Conservation (phyloP, 2,329 filamentous ascomycete species). For the Beauveria asiatica region DNA sequence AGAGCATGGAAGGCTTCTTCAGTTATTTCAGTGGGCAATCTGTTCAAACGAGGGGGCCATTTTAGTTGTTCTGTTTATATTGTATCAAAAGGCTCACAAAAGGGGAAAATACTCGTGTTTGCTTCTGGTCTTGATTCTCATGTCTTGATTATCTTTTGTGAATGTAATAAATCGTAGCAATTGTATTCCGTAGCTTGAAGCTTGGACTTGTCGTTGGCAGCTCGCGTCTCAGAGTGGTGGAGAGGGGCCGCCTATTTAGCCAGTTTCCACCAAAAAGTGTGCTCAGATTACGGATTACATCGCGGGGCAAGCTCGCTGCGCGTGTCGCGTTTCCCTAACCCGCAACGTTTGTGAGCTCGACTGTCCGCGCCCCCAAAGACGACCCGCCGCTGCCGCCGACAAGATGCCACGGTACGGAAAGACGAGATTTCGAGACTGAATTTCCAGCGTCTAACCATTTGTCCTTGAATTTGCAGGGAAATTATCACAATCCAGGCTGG, state of each 20-base stretch:
- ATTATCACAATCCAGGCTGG: constrained; percentile 99
- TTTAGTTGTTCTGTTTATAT: constrained; percentile 5
- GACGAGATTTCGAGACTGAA: background rate
- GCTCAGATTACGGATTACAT: background rate
- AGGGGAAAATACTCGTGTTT: constrained; percentile 2
- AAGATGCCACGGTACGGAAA: constrained; percentile 21
- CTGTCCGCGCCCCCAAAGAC: background rate
- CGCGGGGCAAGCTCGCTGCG: constrained; percentile 5
- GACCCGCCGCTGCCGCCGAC: background rate
- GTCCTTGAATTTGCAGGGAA: constrained; percentile 52
- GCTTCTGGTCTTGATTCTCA: background rate
- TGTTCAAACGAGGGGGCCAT: constrained; percentile 1
- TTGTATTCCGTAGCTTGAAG: background rate
- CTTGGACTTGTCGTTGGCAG: background rate
- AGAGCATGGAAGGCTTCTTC: constrained; percentile 7
- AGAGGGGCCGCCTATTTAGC: too few species aligned
- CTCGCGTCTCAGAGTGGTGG: background rate
- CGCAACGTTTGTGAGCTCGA: background rate
- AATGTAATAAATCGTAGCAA: background rate
- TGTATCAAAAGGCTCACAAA: background rate
- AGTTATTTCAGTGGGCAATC: constrained; percentile 9
- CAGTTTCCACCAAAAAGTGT: background rate
- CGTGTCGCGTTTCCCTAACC: constrained; percentile 6
- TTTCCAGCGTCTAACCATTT: background rate
- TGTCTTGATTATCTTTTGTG: background rate